Percentiles rank a stretch among this genome's conserved stretches.
phyloP scores from a whole-genome alignment of 495 filamentous ascomycete species.

The Aspergillus bridgeri region DNA sequence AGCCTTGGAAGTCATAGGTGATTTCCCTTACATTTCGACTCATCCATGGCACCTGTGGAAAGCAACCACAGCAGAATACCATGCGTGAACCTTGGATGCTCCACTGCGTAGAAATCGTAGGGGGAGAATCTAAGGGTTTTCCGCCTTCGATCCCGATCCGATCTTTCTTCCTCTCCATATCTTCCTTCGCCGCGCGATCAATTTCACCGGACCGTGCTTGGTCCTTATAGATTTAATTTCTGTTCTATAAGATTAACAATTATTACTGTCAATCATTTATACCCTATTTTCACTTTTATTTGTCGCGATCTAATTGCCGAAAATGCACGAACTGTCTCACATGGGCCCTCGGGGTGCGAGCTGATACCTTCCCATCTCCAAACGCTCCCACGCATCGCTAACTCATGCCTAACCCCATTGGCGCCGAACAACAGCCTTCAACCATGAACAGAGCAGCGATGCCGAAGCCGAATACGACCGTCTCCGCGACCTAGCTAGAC shows the following conservation, averaged over 20 bases:
- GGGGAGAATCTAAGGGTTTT: conserved; percentile 1
- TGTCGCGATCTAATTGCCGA: conserved; percentile 16
- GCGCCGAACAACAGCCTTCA: conserved; percentile 63
- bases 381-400: not conserved
- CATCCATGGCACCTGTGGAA: not conserved
- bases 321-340: conserved; percentile 62
- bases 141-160: conserved; percentile 12
- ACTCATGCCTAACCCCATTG: not conserved
- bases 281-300: not conserved
- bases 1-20: not conserved
- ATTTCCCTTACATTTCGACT: not conserved
- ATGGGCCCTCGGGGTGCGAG: conserved; percentile 52
- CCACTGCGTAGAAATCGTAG: not conserved
- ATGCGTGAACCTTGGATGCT: not conserved
- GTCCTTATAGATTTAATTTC: not conserved
- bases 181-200: not conserved
- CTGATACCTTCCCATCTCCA: not conserved
- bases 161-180: conserved; percentile 6
- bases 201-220: not conserved
- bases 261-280: conserved; percentile 2
- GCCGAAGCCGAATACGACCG: conserved; percentile 90
- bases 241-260: not conserved
- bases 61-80: not conserved
- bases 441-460: conserved; percentile 61
- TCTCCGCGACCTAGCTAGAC: conserved; percentile 75